These are phyloP conservation scores for Vigna trinervia DNA, from an alignment of 306 rosid species.

Conservation along the genomic window DNA sequence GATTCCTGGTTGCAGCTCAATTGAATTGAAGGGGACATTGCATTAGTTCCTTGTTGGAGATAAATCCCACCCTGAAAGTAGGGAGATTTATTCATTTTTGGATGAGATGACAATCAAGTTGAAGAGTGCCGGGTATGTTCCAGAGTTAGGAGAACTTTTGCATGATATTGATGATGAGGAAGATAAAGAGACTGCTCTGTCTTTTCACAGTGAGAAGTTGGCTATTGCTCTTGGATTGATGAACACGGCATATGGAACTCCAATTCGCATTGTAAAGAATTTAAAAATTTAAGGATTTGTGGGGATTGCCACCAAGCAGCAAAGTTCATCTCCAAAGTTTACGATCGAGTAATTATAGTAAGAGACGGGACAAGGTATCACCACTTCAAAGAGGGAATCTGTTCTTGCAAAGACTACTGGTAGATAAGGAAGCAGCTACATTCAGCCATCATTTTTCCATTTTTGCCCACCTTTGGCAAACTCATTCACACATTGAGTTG, in stretches of 20 bases:
- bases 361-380: slow-evolving; percentile 64
- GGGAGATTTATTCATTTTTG: slow-evolving; percentile 54
- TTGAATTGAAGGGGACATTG: slow-evolving; percentile 55
- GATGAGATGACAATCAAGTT: slow-evolving; percentile 55
- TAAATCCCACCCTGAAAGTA: slow-evolving; percentile 54
- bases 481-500: slow-evolving; percentile 16
- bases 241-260: slow-evolving; percentile 57
- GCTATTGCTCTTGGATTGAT: slow-evolving; percentile 67
- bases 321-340: slow-evolving; percentile 60
- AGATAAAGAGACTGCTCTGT: slow-evolving; percentile 62
- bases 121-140: slow-evolving; percentile 60
- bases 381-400: slow-evolving; percentile 59
- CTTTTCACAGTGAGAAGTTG: slow-evolving; percentile 65
- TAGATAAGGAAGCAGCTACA: slow-evolving; percentile 35
- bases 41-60: slow-evolving; percentile 64
- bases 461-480: background rate
- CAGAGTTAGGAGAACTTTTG: slow-evolving; percentile 54
- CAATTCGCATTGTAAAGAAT: slow-evolving; percentile 65
- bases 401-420: slow-evolving; percentile 69
- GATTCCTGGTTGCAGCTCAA: slow-evolving; percentile 61
- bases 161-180: slow-evolving; percentile 62
- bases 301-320: slow-evolving; percentile 63
- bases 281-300: slow-evolving; percentile 68
- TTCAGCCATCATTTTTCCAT: background rate
- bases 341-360: slow-evolving; percentile 55